Base-by-base conservation (phyloP, 192 early-diverging fungal genomes). In the Coemansia aciculifera region DNA sequence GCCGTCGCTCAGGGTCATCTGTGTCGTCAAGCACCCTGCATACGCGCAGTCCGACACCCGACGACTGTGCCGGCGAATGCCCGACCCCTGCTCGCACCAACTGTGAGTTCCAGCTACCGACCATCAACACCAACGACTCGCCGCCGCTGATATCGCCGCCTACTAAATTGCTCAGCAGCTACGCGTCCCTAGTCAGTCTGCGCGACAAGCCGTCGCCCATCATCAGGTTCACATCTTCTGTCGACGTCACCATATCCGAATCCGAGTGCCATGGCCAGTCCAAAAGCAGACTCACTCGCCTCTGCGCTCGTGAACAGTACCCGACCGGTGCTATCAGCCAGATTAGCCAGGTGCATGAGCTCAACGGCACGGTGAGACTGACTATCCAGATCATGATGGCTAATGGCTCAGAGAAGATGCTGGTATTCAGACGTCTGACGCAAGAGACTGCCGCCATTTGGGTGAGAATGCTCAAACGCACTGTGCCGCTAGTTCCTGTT, bases 121-220 rank as follows among this genome's bases (percentile, higher is more conserved):
- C 57, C 36, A 77, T 83, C 34, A 72, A 77, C 44, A 71, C 72
- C 5, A 66, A 64, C 15, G 13, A 56, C 71, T 38, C 67, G 36
- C 48, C 67, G 7, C 29, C 75, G 59, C 59, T 73, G 59, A 71
- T 65, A 21, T 44, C 77, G 46, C 64, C 72, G 49, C 57, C 60
- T 23, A 17, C 39, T 4, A 75, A 62, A 12, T 59, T 70, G 31
- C 66, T 75, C 21, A 64, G 60, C 67, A 83, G 80, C 69, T 64
- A 78, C 49, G 63, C 64, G 7, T 83, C 80, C 24, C 72, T 83
- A 4, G 65, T 31, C 48, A 77, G 72, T 9, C 59, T 83, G 59
- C 80, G 75, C 59, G 80, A 83, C 32, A 59, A 62, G 17, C 59
- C 59, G 8, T 36, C 59, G 59, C 68, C 56, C 37, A 21, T 59